These are phyloP conservation scores for Candida chilensis DNA, from an alignment of 805 yeast genomes.

Conservation along the genomic window DNA sequence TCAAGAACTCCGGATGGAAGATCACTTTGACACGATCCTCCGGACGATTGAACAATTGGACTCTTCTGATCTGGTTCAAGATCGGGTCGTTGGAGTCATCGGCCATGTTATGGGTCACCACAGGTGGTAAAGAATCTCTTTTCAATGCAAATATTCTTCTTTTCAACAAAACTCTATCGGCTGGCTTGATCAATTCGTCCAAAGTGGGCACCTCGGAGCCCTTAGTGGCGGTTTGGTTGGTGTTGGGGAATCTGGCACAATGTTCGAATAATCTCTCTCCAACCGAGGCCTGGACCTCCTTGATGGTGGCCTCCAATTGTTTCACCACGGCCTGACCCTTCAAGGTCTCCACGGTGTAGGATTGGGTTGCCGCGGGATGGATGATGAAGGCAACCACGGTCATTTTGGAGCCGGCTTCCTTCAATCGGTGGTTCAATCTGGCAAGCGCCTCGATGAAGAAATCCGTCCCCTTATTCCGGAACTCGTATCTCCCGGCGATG, in stretches of 20 bases:
- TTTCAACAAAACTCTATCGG: conserved; percentile 83
- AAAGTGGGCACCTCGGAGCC: conserved; percentile 68
- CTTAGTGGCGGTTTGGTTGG: conserved; percentile 29
- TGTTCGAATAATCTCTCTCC: conserved; percentile 87
- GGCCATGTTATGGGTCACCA: conserved; percentile 93
- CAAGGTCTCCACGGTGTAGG: conserved; percentile 92
- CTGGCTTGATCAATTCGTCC: conserved; percentile 75
- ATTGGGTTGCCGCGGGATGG: conserved; percentile 94
- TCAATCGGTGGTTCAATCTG: conserved; percentile 79
- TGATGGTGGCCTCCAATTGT: conserved; percentile 81
- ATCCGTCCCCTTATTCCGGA: conserved; percentile 94
- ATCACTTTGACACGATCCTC: conserved; percentile 90
- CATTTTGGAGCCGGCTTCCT: conserved; percentile 73
- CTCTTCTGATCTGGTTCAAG: conserved; percentile 83
- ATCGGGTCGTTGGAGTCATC: conserved; percentile 91
- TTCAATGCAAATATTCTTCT: conserved; percentile 90
- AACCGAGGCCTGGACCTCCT: conserved; percentile 77
- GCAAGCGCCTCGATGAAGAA: conserved; percentile 91
- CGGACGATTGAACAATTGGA: conserved; percentile 81
- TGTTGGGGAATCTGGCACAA: conserved; percentile 59
- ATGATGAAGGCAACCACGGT: conserved; percentile 95
- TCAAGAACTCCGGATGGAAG: conserved; percentile 95
- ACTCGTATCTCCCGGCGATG: conserved; percentile 96
- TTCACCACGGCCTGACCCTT: conserved; percentile 94
- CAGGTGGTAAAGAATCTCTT: conserved; percentile 85